phyloP scores from a whole-genome alignment of 805 yeast genomes.

The Yarrowia keelungensis region DNA sequence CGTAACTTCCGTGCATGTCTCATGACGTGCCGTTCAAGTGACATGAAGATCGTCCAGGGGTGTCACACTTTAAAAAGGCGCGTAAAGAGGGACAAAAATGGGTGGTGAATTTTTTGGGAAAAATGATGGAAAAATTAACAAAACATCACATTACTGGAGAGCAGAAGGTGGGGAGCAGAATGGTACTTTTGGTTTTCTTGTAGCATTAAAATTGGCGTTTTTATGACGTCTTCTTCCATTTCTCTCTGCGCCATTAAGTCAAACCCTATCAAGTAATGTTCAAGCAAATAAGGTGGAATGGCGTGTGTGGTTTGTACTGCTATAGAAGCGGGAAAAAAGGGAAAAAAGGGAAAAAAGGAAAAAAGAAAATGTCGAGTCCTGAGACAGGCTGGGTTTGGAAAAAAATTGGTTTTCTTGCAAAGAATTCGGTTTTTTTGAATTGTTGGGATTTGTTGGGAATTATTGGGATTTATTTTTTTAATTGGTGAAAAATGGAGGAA shows the following conservation, averaged over 20 bases:
- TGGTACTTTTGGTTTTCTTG: neutral
- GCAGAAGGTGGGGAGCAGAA: no score
- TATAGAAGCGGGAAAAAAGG: neutral
- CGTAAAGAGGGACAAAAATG: neutral
- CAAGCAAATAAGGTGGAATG: neutral
- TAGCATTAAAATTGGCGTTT: neutral
- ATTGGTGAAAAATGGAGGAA: no score
- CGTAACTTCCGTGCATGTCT: constrained; percentile 2
- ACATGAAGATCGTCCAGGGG: constrained; percentile 15
- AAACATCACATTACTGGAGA: no score
- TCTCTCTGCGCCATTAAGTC: no score
- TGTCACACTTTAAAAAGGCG: constrained; percentile 14
- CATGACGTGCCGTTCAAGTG: neutral
- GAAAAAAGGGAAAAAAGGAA: neutral
- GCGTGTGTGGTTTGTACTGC: constrained; percentile 13
- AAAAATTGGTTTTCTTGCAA: no score
- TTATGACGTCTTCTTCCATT: neutral
- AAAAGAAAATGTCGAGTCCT: no score
- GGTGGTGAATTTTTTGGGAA: neutral
- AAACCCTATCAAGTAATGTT: no score
- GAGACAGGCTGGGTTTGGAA: constrained; percentile 2
- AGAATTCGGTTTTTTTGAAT: no score
- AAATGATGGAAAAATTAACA: neutral
- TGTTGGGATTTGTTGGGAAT: no score
- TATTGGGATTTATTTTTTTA: no score